Evolutionary conservation across 2,329 filamentous ascomycete species (phyloP), one percentile per base, ranked within the genome.

Genomic region (Thermoascus crustaceus): DNA sequence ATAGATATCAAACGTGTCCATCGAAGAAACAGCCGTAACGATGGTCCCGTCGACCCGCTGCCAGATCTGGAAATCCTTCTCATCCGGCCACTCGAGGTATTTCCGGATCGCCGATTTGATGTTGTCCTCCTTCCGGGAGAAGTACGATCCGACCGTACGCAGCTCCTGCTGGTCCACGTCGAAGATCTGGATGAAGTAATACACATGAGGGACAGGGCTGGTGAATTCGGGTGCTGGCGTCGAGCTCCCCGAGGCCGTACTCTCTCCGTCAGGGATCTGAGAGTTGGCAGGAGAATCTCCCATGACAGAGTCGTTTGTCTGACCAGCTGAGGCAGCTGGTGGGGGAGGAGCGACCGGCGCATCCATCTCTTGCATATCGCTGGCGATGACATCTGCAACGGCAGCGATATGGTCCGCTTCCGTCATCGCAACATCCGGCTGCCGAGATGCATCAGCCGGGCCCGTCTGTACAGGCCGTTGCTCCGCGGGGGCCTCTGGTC

Each of bases 101-200:
- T 53, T 56, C n/a, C 63, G 53, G 21, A 68, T 47, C 5, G 58
- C 55, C 8, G 54, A 47, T 39, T 62, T 64, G 42, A 70, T 57
- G 10, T 54, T 60, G 11, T 61, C 56, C 17, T 57, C 55, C 7
- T 53, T 50, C 32, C 57, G 58, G 5, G 59, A 64, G 34, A 67
- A 61, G 47, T 66, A 66, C 9, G 57, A 61, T 18, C 61, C 61
- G 8, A 62, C 48, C 2, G 60, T 61, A 5, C 48, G 52, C 10
- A 71, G 49, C 1, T 47, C 55, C 42, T 71, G 67, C 7, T 57
- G 58, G 17, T 72, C 66, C 9, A 67, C 60, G 38, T 76, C 69
- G 43, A 71, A 74, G 4, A 69, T 45, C 39, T 76, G 70, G 29
- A 76, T 53, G 42, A 69, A 68, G 40, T 66, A 68, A 37, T 68